phyloP scores from a whole-genome alignment of 129 eudicot genomes.

The Saussurea involucrata region DNA sequence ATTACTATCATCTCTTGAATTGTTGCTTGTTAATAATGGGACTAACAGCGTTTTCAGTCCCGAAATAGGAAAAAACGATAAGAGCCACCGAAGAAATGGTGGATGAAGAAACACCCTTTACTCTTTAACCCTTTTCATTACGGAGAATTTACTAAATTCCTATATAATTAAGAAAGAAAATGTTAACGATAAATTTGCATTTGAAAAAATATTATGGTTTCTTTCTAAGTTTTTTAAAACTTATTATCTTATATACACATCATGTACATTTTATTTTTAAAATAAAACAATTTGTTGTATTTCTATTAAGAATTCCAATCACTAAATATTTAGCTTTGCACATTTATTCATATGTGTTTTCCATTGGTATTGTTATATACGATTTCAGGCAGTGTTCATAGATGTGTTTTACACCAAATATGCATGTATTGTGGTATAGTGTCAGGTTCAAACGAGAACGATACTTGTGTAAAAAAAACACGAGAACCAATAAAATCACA shows the following conservation, averaged over 20 bases:
- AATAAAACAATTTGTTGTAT: not conserved
- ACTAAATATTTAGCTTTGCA: not conserved
- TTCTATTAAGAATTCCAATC: not conserved
- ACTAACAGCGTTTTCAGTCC: constrained; percentile 49
- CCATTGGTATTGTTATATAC: not conserved
- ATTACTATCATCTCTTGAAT: no score
- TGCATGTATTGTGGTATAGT: no score
- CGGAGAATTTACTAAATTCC: constrained; percentile 42
- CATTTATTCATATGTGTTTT: not conserved
- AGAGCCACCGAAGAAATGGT: constrained; percentile 57
- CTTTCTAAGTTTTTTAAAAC: not conserved
- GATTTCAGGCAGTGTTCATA: not conserved
- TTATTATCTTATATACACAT: not conserved
- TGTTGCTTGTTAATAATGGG: no score
- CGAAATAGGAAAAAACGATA: constrained; percentile 33
- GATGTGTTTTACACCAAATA: not conserved
- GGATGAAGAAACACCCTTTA: constrained; percentile 58
- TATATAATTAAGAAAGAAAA: constrained; percentile 40
- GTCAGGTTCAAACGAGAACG: no score
- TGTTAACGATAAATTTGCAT: constrained; percentile 35
- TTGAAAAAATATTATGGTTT: constrained; percentile 56
- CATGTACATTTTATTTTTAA: not conserved
- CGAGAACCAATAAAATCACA: no score
- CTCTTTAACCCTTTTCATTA: constrained; percentile 48
- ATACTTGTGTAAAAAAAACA: no score